These are phyloP conservation scores for Metschnikowia bowlesiae DNA, from an alignment of 805 yeast species.

Conservation along the genomic window DNA sequence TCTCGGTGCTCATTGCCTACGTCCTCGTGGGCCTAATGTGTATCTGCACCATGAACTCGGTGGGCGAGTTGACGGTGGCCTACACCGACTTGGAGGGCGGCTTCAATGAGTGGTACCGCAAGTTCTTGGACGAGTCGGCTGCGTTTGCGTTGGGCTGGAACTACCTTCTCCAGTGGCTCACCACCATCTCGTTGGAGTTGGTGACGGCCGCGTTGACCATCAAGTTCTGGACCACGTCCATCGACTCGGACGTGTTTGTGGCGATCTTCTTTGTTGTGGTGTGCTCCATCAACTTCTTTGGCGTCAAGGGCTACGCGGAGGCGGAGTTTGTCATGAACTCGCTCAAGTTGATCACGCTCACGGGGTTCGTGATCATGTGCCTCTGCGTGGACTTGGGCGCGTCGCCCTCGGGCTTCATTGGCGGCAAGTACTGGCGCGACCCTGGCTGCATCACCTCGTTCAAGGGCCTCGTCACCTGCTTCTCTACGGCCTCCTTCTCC, in stretches of 20 bases:
- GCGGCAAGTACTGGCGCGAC: conserved; percentile 40
- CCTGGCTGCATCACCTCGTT: conserved; percentile 36
- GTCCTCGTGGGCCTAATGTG: conserved; percentile 25
- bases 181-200: conserved; percentile 19
- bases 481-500: conserved; percentile 39
- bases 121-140: conserved; percentile 33
- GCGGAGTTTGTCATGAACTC: conserved; percentile 40
- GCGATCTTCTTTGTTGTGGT: conserved; percentile 47
- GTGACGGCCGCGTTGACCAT: conserved; percentile 43
- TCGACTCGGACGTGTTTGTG: conserved; percentile 57
- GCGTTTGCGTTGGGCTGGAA: conserved; percentile 40
- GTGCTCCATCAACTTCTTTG: conserved; percentile 41
- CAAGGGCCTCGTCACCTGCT: conserved; percentile 37
- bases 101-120: conserved; percentile 25
- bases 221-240: conserved; percentile 48
- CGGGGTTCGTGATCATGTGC: conserved; percentile 40
- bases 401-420: conserved; percentile 28
- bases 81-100: conserved; percentile 47
- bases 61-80: conserved; percentile 53
- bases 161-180: conserved; percentile 29
- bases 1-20: conserved; percentile 22
- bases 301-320: conserved; percentile 45
- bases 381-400: conserved; percentile 37
- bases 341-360: conserved; percentile 32
- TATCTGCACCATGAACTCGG: conserved; percentile 34